phyloP scores from a whole-genome alignment of 257 asterid genomes.

The Marsdenia floribunda region DNA sequence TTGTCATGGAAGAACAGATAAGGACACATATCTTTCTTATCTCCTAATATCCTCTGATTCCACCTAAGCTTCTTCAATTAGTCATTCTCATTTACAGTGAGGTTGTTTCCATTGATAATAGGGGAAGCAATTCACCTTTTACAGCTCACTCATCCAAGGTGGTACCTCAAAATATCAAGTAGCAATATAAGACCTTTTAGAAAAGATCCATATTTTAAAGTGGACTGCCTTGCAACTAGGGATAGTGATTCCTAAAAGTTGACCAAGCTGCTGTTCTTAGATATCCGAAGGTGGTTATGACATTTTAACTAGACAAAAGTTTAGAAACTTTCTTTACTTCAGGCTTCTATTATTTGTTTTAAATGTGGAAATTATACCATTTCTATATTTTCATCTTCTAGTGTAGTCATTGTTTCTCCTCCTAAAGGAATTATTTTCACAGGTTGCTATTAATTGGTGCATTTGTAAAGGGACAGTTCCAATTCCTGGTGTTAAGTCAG shows the following conservation, averaged over 20 bases:
- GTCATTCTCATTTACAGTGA: not conserved
- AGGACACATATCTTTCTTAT: too few relatives aligned
- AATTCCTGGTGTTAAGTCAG: conserved; percentile 79
- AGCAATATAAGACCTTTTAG: not conserved
- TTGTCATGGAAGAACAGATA: too few relatives aligned
- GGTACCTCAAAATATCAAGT: not conserved
- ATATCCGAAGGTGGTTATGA: not conserved
- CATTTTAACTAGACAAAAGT: not conserved
- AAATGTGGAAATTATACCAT: not conserved
- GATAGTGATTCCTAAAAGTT: not conserved
- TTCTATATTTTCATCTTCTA: not conserved
- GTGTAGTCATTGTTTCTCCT: not conserved
- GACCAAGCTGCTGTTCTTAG: not conserved
- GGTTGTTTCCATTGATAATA: not conserved
- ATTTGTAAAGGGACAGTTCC: conserved; percentile 79
- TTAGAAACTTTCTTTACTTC: not conserved
- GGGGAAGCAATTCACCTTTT: not conserved
- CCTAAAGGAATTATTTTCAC: not conserved
- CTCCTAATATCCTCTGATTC: not conserved
- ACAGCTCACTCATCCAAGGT: not conserved
- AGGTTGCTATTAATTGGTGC: conserved; percentile 98
- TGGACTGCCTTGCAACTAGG: not conserved
- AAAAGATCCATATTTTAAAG: not conserved
- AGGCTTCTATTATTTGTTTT: not conserved
- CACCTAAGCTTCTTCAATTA: not conserved